Evolutionary conservation across 495 filamentous ascomycete genomes (phyloP).

Genomic region (Aspergillus egyptiacus): DNA sequence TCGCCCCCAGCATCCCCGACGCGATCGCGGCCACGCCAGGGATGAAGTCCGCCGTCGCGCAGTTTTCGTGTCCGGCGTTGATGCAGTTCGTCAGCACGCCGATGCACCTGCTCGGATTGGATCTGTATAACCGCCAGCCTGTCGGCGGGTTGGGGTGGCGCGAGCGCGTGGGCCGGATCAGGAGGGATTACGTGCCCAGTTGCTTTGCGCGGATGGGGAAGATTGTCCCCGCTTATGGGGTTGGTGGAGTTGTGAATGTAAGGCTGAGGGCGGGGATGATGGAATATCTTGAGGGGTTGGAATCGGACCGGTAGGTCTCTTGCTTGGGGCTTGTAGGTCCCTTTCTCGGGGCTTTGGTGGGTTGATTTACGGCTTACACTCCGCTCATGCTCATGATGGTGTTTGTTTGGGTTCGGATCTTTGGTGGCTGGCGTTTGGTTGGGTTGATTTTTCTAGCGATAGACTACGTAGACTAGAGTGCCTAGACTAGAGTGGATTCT

Average conservation of each 20-base stretch:
- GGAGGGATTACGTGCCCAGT: slow-evolving; percentile 72
- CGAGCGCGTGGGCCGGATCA: slow-evolving; percentile 58
- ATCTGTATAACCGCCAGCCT: slow-evolving; percentile 73
- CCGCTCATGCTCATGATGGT: neutral
- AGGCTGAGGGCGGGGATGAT: slow-evolving; percentile 59
- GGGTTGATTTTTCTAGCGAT: neutral
- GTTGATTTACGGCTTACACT: neutral
- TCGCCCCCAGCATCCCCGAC: slow-evolving; percentile 50
- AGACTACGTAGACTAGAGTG: no score
- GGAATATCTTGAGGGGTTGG: slow-evolving; percentile 38
- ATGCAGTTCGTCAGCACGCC: slow-evolving; percentile 82
- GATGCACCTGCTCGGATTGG: slow-evolving; percentile 80
- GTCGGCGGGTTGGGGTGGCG: slow-evolving; percentile 41
- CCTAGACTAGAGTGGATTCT: no score
- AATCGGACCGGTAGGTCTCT: neutral
- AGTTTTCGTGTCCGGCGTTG: slow-evolving; percentile 73
- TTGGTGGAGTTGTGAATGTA: slow-evolving; percentile 85
- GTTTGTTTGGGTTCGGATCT: neutral
- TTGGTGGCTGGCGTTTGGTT: neutral
- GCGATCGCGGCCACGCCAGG: slow-evolving; percentile 45
- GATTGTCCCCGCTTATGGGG: slow-evolving; percentile 90
- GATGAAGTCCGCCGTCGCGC: slow-evolving; percentile 58
- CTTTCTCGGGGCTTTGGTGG: neutral
- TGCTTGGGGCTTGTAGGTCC: no score
- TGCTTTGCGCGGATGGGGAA: slow-evolving; percentile 76